Conservation (phyloP, 768 basidiomycete species). For the Pleurotus giganteus region DNA sequence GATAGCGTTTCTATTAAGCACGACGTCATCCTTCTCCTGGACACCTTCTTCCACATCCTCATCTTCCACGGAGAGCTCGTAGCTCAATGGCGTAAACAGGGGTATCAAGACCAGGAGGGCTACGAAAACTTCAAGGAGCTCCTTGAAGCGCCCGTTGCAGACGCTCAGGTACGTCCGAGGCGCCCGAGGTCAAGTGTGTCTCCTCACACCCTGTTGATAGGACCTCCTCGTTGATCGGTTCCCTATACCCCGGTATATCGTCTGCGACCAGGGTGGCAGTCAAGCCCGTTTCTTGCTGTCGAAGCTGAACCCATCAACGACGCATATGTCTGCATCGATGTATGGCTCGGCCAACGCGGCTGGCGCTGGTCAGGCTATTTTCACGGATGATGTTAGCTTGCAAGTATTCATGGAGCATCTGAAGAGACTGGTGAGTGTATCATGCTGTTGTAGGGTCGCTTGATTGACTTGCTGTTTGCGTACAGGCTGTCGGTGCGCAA, state of each 20-base stretch:
- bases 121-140: conserved; percentile 98
- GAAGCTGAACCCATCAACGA: conserved; percentile 97
- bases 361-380: conserved; percentile 85
- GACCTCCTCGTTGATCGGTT: conserved; percentile 94
- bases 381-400: conserved; percentile 97
- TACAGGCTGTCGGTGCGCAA: conserved; percentile 66
- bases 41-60: conserved; percentile 99
- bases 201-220: conserved; percentile 31
- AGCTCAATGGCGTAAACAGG: conserved; percentile 97
- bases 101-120: conserved; percentile 97
- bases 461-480: conserved; percentile 5
- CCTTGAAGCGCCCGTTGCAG: conserved; percentile 78
- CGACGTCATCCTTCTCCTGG: conserved; percentile 93
- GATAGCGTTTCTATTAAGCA: conserved; percentile 98
- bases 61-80: conserved; percentile 99
- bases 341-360: conserved; percentile 75
- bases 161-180: conserved; percentile 68
- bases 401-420: conserved; percentile 98
- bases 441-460: not conserved
- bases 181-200: not conserved
- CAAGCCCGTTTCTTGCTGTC: conserved; percentile 98
- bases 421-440: conserved; percentile 75
- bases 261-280: conserved; percentile 95
- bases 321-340: conserved; percentile 91
- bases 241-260: conserved; percentile 97